These are phyloP conservation scores for Ogataea polymorpha DNA, from an alignment of 805 yeast species.

Conservation along the genomic window DNA sequence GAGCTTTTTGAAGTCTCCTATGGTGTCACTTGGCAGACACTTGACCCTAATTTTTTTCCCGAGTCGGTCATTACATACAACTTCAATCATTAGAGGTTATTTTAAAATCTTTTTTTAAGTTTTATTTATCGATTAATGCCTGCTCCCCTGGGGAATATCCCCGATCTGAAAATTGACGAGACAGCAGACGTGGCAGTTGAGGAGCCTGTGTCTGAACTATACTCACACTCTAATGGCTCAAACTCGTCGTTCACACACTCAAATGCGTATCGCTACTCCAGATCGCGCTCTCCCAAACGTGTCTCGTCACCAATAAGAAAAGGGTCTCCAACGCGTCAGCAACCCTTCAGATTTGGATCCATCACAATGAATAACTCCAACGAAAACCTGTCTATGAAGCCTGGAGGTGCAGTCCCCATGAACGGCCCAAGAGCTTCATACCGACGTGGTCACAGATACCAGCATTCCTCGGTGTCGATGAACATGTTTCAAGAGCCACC, in stretches of 20 bases:
- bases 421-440: conserved; percentile 51
- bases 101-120: not conserved
- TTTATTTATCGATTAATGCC: conserved; percentile 2
- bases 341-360: conserved; percentile 67
- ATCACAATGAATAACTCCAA: conserved; percentile 34
- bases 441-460: conserved; percentile 92
- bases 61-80: conserved; percentile 69
- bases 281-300: conserved; percentile 27
- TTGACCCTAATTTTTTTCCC: conserved; percentile 88
- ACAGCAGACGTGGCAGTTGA: not conserved
- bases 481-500: conserved; percentile 94
- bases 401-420: conserved; percentile 7
- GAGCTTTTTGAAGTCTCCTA: conserved; percentile 87
- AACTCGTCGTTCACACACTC: conserved; percentile 17
- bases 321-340: conserved; percentile 33
- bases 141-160: conserved; percentile 2
- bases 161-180: conserved; percentile 3
- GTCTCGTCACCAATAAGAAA: conserved; percentile 27
- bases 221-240: conserved; percentile 17
- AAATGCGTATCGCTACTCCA: conserved; percentile 7
- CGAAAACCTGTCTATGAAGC: conserved; percentile 16
- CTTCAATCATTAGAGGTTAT: conserved; percentile 57
- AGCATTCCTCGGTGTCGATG: conserved; percentile 95
- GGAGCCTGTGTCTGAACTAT: conserved; percentile 9
- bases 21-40: conserved; percentile 77